A percentile compares a stretch with the other conserved stretches of the same genome.
Conservation (phyloP, 2,329 filamentous ascomycete species). For the Stachybotrys echinatus region DNA sequence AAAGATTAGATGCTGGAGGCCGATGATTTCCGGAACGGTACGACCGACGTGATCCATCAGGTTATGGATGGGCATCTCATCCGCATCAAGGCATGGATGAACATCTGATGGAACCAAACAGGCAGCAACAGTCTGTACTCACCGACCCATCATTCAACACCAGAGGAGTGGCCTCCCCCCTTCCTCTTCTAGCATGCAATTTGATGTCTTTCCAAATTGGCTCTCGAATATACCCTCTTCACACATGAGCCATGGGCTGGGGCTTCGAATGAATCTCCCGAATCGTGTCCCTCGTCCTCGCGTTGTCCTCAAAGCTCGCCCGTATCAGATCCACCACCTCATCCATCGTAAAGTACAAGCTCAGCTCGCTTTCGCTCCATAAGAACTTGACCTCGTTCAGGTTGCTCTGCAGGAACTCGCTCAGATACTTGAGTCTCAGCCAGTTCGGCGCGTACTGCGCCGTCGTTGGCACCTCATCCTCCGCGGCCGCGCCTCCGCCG, state of each 20-base stretch:
- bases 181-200: no score
- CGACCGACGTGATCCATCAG: no score
- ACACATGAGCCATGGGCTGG: slow-evolving; percentile 24
- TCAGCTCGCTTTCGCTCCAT: slow-evolving; percentile 62
- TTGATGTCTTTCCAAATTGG: background rate
- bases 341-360: slow-evolving; percentile 54
- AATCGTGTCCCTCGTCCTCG: slow-evolving; percentile 51
- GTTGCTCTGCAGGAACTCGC: slow-evolving; percentile 62
- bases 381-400: slow-evolving; percentile 57
- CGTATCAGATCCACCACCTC: slow-evolving; percentile 60
- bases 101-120: no score
- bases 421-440: slow-evolving; percentile 60
- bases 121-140: no score
- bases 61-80: no score
- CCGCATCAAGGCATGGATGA: no score
- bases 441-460: slow-evolving; percentile 57
- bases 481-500: slow-evolving; percentile 16
- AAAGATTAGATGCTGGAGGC: background rate
- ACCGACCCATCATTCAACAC: no score
- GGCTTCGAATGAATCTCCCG: slow-evolving; percentile 51
- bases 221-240: background rate
- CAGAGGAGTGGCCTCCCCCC: no score
- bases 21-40: background rate
- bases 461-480: slow-evolving; percentile 46
- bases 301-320: slow-evolving; percentile 60